Conservation (phyloP, 2,329 filamentous ascomycete species). For the Phialocephala sp. region DNA sequence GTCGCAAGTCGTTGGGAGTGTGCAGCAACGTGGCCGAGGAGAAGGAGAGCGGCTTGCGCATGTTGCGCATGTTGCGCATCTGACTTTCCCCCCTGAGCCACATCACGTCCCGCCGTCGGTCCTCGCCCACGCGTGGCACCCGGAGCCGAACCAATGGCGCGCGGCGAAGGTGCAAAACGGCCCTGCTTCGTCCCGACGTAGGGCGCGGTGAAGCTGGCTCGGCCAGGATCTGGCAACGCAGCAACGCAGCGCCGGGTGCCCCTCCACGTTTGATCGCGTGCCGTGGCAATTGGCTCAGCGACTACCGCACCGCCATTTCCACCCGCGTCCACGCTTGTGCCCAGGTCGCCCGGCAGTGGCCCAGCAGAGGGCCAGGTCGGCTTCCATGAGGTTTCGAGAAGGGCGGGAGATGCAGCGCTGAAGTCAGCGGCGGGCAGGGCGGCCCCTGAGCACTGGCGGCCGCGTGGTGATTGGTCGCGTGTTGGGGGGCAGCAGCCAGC, state of each 20-base stretch:
- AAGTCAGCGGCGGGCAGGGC: not conserved
- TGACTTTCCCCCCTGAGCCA: too few relatives aligned
- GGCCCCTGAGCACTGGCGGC: not conserved
- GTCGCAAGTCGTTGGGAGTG: too few relatives aligned
- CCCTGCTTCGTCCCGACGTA: too few relatives aligned
- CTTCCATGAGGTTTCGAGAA: slow-evolving; percentile 1
- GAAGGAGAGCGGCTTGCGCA: too few relatives aligned
- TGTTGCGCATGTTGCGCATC: too few relatives aligned
- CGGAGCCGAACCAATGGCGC: too few relatives aligned
- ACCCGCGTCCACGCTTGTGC: not conserved
- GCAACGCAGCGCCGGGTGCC: too few relatives aligned
- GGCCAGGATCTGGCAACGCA: not conserved
- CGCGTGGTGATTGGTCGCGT: not conserved
- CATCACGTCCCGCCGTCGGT: too few relatives aligned
- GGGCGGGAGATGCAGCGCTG: not conserved
- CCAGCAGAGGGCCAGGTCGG: not conserved
- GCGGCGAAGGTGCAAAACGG: too few relatives aligned
- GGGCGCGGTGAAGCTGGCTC: not conserved
- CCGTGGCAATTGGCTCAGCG: not conserved
- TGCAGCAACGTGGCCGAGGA: too few relatives aligned
- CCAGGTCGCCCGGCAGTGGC: not conserved
- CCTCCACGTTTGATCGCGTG: not conserved
- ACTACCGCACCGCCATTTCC: not conserved
- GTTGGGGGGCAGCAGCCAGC: too few relatives aligned
- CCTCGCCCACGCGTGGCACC: too few relatives aligned